Evolutionary conservation across 371 early-diverging fungal species (phyloP).

Genomic region (Nematocida sp.): DNA sequence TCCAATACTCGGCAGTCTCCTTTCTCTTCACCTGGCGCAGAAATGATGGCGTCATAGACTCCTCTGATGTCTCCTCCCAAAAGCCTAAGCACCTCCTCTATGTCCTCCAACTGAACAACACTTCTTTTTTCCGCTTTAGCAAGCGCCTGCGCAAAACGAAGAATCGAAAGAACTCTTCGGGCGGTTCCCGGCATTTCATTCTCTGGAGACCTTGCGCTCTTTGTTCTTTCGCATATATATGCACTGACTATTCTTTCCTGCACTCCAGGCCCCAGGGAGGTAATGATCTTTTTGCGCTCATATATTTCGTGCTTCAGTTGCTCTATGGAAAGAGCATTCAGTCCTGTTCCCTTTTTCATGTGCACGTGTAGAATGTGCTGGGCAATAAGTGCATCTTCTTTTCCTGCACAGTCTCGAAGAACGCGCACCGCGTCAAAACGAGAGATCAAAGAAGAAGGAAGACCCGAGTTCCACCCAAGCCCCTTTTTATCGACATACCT

Average conservation of each 20-base stretch:
- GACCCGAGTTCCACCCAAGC: constrained; percentile 86
- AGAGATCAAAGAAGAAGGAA: constrained; percentile 85
- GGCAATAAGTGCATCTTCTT: constrained; percentile 72
- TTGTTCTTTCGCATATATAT: constrained; percentile 64
- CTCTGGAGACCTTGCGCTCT: constrained; percentile 69
- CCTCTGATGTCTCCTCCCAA: constrained; percentile 74
- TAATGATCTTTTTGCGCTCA: constrained; percentile 38
- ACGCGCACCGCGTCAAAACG: constrained; percentile 91
- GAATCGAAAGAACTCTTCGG: constrained; percentile 75
- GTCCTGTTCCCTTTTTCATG: constrained; percentile 8
- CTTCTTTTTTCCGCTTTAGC: constrained; percentile 64
- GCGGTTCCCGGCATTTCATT: constrained; percentile 69
- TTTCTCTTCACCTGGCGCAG: constrained; percentile 43
- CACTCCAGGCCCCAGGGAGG: constrained; percentile 13
- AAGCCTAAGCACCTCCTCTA: constrained; percentile 84
- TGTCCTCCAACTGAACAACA: constrained; percentile 69
- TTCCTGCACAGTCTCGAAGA: constrained; percentile 80
- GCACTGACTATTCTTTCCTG: constrained; percentile 53
- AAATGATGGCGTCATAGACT: constrained; percentile 62
- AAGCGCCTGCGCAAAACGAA: constrained; percentile 76
- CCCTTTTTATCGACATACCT: constrained; percentile 79
- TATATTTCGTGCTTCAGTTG: constrained; percentile 46
- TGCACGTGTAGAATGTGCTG: constrained; percentile 62
- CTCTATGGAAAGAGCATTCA: constrained; percentile 23
- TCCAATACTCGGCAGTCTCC: constrained; percentile 42